A percentile compares a stretch with the other conserved stretches of the same genome.
These are phyloP conservation scores for Exobasidium rhododendri DNA, from an alignment of 1,284 basidiomycete species.

Conservation along the genomic window DNA sequence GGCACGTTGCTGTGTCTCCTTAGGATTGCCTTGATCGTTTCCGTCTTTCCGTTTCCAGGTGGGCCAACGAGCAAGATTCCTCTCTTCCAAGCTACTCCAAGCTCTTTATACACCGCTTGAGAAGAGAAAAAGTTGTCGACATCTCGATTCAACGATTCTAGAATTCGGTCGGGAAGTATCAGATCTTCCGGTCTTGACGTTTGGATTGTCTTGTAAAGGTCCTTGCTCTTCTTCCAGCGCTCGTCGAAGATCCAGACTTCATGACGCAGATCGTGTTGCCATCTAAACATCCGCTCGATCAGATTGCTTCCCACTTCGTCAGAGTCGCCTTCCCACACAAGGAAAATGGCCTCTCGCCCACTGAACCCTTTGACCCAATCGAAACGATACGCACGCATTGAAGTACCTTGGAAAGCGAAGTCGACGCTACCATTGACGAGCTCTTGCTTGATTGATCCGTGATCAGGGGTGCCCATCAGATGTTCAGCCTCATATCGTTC, in stretches of 20 bases:
- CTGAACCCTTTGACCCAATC: too few species aligned
- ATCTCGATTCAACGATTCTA: background rate
- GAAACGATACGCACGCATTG: too few species aligned
- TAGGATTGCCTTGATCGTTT: conserved; percentile 6
- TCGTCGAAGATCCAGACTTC: conserved; percentile 8
- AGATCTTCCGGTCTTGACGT: background rate
- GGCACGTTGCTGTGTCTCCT: background rate
- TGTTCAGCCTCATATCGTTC: too few species aligned
- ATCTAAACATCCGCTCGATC: background rate
- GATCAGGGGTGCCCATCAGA: too few species aligned
- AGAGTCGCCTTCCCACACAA: background rate
- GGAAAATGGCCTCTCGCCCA: too few species aligned
- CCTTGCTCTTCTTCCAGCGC: background rate
- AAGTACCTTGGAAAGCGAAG: too few species aligned
- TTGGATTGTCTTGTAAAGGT: background rate
- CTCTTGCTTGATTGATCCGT: too few species aligned
- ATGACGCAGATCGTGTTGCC: background rate
- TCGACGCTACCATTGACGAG: too few species aligned
- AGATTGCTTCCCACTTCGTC: background rate
- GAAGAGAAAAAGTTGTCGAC: conserved; percentile 11
- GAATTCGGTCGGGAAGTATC: background rate
- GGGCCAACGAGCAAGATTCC: conserved; percentile 17
- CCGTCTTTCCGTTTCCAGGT: conserved; percentile 20
- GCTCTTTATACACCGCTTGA: conserved; percentile 1
- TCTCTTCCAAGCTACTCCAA: conserved; percentile 12